Percentiles rank a stretch among this genome's conserved stretches.
phyloP scores from a whole-genome alignment of 306 rosid genomes.

The Pyrus communis region DNA sequence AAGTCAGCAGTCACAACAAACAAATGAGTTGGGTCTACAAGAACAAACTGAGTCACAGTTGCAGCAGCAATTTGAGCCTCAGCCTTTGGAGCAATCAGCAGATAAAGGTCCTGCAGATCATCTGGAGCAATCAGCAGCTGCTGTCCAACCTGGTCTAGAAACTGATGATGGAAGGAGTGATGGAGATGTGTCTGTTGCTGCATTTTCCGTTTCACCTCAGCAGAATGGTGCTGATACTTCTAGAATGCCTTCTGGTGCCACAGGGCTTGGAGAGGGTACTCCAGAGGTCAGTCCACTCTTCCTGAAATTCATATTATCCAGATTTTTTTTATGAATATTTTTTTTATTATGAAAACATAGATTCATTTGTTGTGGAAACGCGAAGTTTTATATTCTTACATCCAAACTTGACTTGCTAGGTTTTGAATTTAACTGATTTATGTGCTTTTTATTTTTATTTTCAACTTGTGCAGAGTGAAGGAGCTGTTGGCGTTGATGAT shows the following conservation, averaged over 20 bases:
- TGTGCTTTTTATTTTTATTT: slow-evolving; percentile 16
- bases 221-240: slow-evolving; percentile 48
- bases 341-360: background rate
- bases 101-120: slow-evolving; percentile 30
- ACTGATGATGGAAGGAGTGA: slow-evolving; percentile 27
- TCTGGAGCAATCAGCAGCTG: slow-evolving; percentile 24
- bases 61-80: slow-evolving; percentile 29
- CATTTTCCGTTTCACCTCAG: slow-evolving; percentile 56
- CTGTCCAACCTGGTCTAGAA: slow-evolving; percentile 30
- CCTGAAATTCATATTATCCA: background rate
- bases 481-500: slow-evolving; percentile 75
- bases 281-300: slow-evolving; percentile 56
- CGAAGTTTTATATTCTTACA: background rate
- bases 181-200: slow-evolving; percentile 30
- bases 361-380: background rate
- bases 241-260: slow-evolving; percentile 31
- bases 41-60: slow-evolving; percentile 5
- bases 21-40: slow-evolving; percentile 3
- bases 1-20: slow-evolving; percentile 42
- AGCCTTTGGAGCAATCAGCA: slow-evolving; percentile 11
- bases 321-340: background rate
- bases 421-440: background rate
- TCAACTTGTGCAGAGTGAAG: slow-evolving; percentile 62
- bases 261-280: slow-evolving; percentile 85
- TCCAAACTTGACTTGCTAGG: background rate